Conservation (phyloP, 2,329 filamentous ascomycete genomes). For the Penicillium expansum region DNA sequence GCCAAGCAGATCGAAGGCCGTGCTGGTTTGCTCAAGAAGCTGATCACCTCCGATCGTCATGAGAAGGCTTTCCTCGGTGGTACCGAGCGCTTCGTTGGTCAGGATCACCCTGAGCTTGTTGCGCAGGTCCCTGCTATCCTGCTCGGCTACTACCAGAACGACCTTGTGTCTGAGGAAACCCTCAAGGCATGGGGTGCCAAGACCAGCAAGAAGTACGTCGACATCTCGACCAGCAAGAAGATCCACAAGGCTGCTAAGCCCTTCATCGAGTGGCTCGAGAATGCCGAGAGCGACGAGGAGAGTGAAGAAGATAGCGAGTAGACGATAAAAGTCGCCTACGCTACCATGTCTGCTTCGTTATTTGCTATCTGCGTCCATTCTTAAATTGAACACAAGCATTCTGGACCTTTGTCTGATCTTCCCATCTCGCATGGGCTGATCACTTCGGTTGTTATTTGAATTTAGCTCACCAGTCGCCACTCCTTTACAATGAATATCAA, state of each 20-base stretch:
- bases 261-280: constrained; percentile 91
- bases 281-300: constrained; percentile 73
- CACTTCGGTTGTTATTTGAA: constrained; percentile 6
- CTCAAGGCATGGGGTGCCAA: constrained; percentile 89
- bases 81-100: constrained; percentile 85
- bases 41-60: constrained; percentile 87
- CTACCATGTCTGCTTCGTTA: neutral
- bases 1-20: constrained; percentile 81
- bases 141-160: constrained; percentile 84
- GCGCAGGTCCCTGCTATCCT: constrained; percentile 79
- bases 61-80: constrained; percentile 94
- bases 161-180: constrained; percentile 83
- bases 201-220: constrained; percentile 98
- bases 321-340: constrained; percentile 5
- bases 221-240: constrained; percentile 84
- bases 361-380: neutral
- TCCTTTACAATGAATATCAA: constrained; percentile 15
- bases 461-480: constrained; percentile 23
- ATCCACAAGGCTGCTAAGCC: constrained; percentile 91
- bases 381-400: neutral
- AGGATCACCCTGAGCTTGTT: constrained; percentile 76
- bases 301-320: constrained; percentile 60
- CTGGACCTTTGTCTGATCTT: neutral
- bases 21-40: constrained; percentile 83
- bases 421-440: neutral